phyloP scores from a whole-genome alignment of 306 rosid genomes.

The Macrotyloma uniflorum region DNA sequence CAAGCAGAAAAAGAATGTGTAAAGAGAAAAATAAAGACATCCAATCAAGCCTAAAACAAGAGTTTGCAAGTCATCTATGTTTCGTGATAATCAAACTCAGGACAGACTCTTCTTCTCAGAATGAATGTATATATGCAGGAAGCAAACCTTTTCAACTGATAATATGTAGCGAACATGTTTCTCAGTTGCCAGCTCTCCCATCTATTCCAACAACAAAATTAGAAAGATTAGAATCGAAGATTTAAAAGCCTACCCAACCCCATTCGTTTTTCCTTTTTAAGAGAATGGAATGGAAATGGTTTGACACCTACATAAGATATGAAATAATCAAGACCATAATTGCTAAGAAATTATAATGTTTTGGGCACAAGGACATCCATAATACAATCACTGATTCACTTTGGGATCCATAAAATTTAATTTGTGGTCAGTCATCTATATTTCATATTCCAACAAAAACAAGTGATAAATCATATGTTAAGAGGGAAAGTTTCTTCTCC shows the following conservation, averaged over 20 bases:
- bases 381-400: neutral
- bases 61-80: conserved; percentile 6
- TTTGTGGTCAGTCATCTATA: neutral
- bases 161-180: conserved; percentile 73
- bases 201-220: conserved; percentile 35
- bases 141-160: conserved; percentile 70
- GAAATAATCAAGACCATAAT: neutral
- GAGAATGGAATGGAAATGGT: neutral
- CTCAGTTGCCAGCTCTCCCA: conserved; percentile 73
- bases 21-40: neutral
- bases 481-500: neutral
- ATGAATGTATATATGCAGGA: neutral
- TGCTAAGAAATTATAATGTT: neutral
- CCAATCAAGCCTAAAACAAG: neutral
- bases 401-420: neutral
- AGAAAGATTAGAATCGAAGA: neutral
- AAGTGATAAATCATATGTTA: neutral
- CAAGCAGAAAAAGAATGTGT: neutral
- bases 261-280: neutral
- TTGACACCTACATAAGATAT: neutral
- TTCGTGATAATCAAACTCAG: neutral
- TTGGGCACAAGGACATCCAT: neutral
- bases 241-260: neutral
- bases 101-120: neutral
- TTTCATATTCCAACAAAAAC: neutral